A percentile compares a stretch with the other conserved stretches of the same genome.
These are phyloP conservation scores for Verticillium klebahnii DNA, from an alignment of 2,329 filamentous ascomycete genomes.

Conservation along the genomic window DNA sequence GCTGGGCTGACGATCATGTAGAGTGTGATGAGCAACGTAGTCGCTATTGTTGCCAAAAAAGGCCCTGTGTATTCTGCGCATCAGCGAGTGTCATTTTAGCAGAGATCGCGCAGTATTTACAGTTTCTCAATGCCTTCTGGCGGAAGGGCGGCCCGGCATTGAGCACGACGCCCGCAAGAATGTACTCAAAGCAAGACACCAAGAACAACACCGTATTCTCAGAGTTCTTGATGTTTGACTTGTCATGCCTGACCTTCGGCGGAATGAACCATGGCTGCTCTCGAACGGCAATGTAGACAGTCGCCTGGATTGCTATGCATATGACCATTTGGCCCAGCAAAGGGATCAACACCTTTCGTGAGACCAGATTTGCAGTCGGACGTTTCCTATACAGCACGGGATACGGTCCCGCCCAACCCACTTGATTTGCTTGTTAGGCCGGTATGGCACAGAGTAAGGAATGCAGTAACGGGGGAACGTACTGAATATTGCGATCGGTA, in stretches of 20 bases:
- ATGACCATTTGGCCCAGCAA: slow-evolving; percentile 84
- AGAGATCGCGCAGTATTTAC: slow-evolving; percentile 41
- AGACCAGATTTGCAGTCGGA: slow-evolving; percentile 88
- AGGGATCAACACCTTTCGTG: slow-evolving; percentile 84
- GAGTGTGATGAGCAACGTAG: slow-evolving; percentile 61
- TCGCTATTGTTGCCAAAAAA: slow-evolving; percentile 72
- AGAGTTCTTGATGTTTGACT: slow-evolving; percentile 84
- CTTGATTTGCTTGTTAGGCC: slow-evolving; percentile 25
- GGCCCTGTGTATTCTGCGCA: slow-evolving; percentile 54
- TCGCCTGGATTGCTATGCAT: slow-evolving; percentile 71
- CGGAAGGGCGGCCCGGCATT: slow-evolving; percentile 91
- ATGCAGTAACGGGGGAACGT: slow-evolving; percentile 24
- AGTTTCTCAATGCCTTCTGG: slow-evolving; percentile 72
- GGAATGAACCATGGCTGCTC: slow-evolving; percentile 82
- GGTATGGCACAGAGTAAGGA: neutral
- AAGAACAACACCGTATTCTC: slow-evolving; percentile 92
- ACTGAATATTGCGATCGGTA: slow-evolving; percentile 95
- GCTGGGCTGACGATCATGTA: slow-evolving; percentile 81
- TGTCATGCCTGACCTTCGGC: slow-evolving; percentile 69
- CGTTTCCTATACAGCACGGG: slow-evolving; percentile 74
- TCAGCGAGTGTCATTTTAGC: neutral
- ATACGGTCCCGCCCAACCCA: slow-evolving; percentile 93
- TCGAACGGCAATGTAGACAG: slow-evolving; percentile 70
- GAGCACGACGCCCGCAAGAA: slow-evolving; percentile 81
- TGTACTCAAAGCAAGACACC: slow-evolving; percentile 91